Base-by-base conservation (phyloP, 768 basidiomycete species). In the Kwoniella mangroviensis region DNA sequence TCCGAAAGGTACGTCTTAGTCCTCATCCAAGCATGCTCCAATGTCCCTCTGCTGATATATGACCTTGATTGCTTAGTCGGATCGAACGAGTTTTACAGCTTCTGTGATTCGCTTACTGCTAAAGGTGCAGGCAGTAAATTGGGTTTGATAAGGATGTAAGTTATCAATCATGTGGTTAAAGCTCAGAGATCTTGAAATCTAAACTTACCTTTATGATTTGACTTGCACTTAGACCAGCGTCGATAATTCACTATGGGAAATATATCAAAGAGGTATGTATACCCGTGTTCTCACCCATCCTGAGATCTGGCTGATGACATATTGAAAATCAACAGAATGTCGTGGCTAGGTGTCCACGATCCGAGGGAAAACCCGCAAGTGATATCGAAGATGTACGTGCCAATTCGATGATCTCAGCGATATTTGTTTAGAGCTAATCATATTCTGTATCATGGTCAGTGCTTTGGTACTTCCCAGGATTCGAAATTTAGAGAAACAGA, bases 401-500 rank as follows among this genome's bases (percentile, higher is more conserved):
- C 42, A 9, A 10, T 15, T 34, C 0, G 24, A 10, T 43, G 3
- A 21, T 41, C 41, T 24, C 9, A n/a, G 40, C 10, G 9, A 17
- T 62, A 55, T 17, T 24, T 65, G 45, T 60, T 28, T n/a, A 10
- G n/a, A 17, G 59, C 65, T 52, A 34, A 57, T n/a, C 17, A 11
- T 17, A 26, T 17, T 51, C 21, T n/a, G 28, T 2, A 34, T 34
- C 6, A 34, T 34, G 34, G 6, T 4, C 71, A 94, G 89, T 98
- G 95, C 83, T 97, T 95, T 76, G 93, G 94, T 4, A 92, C 93
- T 0, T 90, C 86, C 71, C 85, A 95, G 68, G 90, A 90, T 73
- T 76, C 85, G 4, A 85, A 89, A 73, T 96, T 88, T 83, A 86
- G 86, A 72, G 85, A 86, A 13, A 88, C 87, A 1, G 87, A 86